These are phyloP conservation scores for Ballota nigra DNA, from an alignment of 257 asterid genomes.

Conservation along the genomic window DNA sequence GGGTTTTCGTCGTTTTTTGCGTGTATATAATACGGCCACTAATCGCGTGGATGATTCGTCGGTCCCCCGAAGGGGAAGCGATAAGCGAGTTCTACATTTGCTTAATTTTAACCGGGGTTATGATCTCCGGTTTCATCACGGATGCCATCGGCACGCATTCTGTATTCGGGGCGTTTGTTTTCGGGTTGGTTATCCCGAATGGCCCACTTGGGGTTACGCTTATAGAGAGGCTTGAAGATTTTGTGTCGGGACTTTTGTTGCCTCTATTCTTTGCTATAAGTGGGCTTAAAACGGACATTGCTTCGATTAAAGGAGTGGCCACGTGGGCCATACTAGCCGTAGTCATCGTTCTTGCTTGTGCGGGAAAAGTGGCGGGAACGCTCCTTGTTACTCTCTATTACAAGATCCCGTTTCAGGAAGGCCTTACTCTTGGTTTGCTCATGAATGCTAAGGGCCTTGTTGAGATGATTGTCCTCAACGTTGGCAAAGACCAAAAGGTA, in stretches of 20 bases:
- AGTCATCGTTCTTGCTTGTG: constrained; percentile 68
- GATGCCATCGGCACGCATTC: constrained; percentile 96
- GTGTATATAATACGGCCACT: constrained; percentile 58
- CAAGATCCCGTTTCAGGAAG: constrained; percentile 74
- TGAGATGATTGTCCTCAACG: constrained; percentile 94
- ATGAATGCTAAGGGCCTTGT: constrained; percentile 95
- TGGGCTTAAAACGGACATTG: constrained; percentile 73
- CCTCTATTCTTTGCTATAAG: constrained; percentile 92
- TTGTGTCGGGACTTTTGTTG: constrained; percentile 75
- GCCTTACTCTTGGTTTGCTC: constrained; percentile 84
- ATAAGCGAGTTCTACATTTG: constrained; percentile 69
- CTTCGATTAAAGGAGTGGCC: constrained; percentile 39
- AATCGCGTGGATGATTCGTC: constrained; percentile 43
- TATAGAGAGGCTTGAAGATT: constrained; percentile 81
- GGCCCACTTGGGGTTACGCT: constrained; percentile 83
- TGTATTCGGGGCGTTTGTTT: constrained; percentile 92
- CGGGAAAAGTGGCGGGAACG: constrained; percentile 78
- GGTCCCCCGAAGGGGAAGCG: constrained; percentile 77
- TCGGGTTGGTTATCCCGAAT: constrained; percentile 78
- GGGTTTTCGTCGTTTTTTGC: constrained; percentile 50
- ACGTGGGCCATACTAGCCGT: constrained; percentile 64
- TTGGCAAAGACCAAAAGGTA: constrained; percentile 91
- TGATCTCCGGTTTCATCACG: constrained; percentile 82
- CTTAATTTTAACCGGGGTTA: constrained; percentile 80
- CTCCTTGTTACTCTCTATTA: constrained; percentile 69